phyloP scores from a whole-genome alignment of 139 green algal genomes.

The Pseudopediastrum boryanum region DNA sequence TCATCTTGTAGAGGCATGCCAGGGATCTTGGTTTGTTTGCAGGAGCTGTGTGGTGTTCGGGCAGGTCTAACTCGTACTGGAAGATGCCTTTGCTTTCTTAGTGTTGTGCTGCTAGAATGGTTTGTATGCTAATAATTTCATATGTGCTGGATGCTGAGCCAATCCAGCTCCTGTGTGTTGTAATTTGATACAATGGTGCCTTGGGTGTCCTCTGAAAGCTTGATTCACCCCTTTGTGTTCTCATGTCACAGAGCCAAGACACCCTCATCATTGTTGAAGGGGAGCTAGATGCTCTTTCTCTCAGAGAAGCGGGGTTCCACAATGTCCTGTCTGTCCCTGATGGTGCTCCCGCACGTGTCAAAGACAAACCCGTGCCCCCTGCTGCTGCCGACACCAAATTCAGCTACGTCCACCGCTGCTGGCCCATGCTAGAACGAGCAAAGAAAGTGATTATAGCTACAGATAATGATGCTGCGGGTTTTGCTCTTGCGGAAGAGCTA shows the following conservation, averaged over 20 bases:
- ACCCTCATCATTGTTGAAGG: conserved; percentile 88
- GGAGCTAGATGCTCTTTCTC: conserved; percentile 92
- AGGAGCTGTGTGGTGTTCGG: neutral
- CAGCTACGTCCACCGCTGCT: conserved; percentile 75
- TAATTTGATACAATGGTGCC: neutral
- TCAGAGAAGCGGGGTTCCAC: conserved; percentile 75
- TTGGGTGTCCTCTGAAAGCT: neutral
- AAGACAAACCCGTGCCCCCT: neutral
- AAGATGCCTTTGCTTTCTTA: no score
- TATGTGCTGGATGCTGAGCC: neutral
- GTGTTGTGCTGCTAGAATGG: neutral
- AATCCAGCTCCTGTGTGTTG: neutral
- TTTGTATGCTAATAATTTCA: neutral
- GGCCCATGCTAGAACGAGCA: conserved; percentile 38
- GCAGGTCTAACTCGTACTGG: no score
- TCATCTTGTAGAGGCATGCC: neutral
- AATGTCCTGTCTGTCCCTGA: conserved; percentile 15
- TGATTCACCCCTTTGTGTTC: neutral
- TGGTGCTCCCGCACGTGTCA: conserved; percentile 9
- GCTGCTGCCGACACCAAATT: neutral
- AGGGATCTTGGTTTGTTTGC: neutral
- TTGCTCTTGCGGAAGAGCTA: conserved; percentile 88
- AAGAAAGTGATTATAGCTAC: conserved; percentile 71
- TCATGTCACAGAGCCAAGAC: conserved; percentile 18
- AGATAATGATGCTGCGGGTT: conserved; percentile 85